Percentiles rank a stretch among this genome's conserved stretches.
phyloP scores from a whole-genome alignment of 805 yeast genomes.

The Nakazawaea holstii region DNA sequence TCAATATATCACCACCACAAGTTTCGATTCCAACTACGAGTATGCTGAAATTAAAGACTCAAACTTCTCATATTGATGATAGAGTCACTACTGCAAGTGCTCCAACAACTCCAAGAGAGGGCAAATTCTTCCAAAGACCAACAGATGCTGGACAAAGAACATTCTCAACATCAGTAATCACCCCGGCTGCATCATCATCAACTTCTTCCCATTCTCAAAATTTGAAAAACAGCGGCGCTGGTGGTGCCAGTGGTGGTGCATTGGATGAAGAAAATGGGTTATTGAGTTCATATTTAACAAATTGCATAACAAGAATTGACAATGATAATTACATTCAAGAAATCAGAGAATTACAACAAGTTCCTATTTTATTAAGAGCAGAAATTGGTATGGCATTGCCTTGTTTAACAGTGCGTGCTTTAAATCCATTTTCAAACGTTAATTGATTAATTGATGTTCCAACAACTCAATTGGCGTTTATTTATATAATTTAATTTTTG shows the following conservation, averaged over 20 bases:
- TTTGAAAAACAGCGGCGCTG: background rate
- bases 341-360: constrained; percentile 66
- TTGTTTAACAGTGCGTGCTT: constrained; percentile 84
- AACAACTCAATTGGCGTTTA: background rate
- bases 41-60: background rate
- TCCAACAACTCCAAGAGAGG: constrained; percentile 2
- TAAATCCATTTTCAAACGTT: constrained; percentile 67
- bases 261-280: constrained; percentile 19
- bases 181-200: too few relatives aligned
- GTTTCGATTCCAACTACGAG: constrained; percentile 22
- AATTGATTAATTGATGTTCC: constrained; percentile 7
- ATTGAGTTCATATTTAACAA: constrained; percentile 52
- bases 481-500: background rate
- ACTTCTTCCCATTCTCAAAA: background rate
- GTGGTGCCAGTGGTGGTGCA: constrained; percentile 12
- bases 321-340: constrained; percentile 70
- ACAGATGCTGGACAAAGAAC: constrained; percentile 1
- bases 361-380: constrained; percentile 83
- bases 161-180: constrained; percentile 5
- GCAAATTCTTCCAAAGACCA: background rate
- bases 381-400: constrained; percentile 96
- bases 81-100: background rate
- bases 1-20: constrained; percentile 48
- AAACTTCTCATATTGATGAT: background rate
- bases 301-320: constrained; percentile 55